Conservation (phyloP, 2,329 filamentous ascomycete genomes). For the Aspergillus aculeatinus region DNA sequence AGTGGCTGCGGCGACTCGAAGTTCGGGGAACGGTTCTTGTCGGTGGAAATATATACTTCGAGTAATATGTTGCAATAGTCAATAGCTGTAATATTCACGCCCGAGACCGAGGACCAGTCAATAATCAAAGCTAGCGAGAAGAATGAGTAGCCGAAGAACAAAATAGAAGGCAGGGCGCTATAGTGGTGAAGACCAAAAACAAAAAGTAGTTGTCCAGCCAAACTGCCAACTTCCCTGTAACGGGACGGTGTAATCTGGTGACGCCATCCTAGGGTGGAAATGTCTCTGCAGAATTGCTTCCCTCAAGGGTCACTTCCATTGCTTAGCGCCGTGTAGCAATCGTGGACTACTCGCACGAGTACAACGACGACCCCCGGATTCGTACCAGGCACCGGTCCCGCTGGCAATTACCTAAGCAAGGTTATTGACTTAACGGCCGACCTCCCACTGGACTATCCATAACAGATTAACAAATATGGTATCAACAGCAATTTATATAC, state of each 20-base stretch:
- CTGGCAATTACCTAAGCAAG: conserved; percentile 39
- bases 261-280: conserved; percentile 56
- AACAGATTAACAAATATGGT: conserved; percentile 32
- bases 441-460: conserved; percentile 45
- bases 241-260: conserved; percentile 52
- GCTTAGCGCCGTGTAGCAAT: conserved; percentile 54
- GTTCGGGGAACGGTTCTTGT: too few relatives aligned
- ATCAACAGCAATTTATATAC: too few relatives aligned
- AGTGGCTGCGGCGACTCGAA: too few relatives aligned
- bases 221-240: conserved; percentile 39
- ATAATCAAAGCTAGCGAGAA: too few relatives aligned
- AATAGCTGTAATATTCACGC: too few relatives aligned
- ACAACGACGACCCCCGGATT: conserved; percentile 53
- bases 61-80: too few relatives aligned
- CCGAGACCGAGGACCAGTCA: too few relatives aligned
- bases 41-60: too few relatives aligned
- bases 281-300: conserved; percentile 60
- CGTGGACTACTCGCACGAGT: conserved; percentile 58
- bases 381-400: conserved; percentile 54
- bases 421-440: conserved; percentile 36
- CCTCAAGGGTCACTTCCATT: conserved; percentile 56
- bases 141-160: too few relatives aligned
- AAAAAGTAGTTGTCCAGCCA: conserved; percentile 39
- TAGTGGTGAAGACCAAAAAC: conserved; percentile 21
- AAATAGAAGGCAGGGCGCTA: too few relatives aligned